A percentile compares a stretch with the other conserved stretches of the same genome.
phyloP scores from a whole-genome alignment of 768 basidiomycete genomes.

The Dioszegia crocea region DNA sequence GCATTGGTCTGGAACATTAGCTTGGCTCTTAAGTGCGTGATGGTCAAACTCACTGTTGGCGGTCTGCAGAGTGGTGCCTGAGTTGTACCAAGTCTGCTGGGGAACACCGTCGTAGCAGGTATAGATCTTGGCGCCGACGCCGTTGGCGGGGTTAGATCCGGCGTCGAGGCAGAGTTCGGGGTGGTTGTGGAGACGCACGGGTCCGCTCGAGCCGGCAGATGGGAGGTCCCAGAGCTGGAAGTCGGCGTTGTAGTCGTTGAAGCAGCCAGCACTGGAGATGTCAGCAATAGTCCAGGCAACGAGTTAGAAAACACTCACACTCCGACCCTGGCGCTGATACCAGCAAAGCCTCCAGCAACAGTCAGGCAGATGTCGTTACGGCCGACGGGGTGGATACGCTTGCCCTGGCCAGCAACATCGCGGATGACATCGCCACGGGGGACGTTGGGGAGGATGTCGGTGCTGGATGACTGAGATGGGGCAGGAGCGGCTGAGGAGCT shows the following conservation, averaged over 20 bases:
- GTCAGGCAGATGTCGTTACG: not conserved
- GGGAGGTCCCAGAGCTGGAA: not conserved
- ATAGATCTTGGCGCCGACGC: slow-evolving; percentile 13
- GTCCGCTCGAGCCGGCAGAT: too few relatives aligned
- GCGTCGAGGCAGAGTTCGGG: slow-evolving; percentile 25
- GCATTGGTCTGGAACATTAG: not conserved
- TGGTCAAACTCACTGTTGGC: not conserved
- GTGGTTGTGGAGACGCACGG: too few relatives aligned
- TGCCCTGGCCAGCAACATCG: not conserved
- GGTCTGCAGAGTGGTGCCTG: not conserved
- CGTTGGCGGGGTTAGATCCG: slow-evolving; percentile 18
- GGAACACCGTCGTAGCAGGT: slow-evolving; percentile 10
- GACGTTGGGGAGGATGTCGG: not conserved
- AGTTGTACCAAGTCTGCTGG: slow-evolving; percentile 22
- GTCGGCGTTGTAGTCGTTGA: not conserved
- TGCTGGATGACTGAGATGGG: not conserved
- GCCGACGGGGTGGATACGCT: slow-evolving; percentile 10
- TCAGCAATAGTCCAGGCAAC: not conserved
- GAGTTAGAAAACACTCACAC: not conserved
- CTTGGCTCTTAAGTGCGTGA: not conserved
- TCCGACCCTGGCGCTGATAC: not conserved
- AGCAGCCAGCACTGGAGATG: not conserved
- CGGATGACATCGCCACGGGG: not conserved
- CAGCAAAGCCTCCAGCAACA: not conserved
- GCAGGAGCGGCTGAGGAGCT: not conserved